phyloP scores from a whole-genome alignment of 495 filamentous ascomycete genomes.

The Melanomma pulvis-pyrius region DNA sequence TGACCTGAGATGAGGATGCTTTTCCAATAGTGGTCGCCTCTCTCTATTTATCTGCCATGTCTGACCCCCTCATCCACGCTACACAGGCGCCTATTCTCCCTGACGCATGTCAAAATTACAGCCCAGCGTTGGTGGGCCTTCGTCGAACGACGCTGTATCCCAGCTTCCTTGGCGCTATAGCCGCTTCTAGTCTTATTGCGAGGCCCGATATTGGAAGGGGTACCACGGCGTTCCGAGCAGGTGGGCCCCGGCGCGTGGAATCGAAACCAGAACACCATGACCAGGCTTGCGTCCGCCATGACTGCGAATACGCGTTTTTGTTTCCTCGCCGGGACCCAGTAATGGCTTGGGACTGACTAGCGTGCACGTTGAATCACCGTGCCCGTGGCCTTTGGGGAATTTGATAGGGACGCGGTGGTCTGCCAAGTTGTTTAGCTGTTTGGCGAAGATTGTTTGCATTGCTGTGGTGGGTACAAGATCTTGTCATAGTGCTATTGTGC shows the following conservation, averaged over 20 bases:
- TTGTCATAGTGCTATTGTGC: background rate
- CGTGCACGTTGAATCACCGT: background rate
- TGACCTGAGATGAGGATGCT: constrained; percentile 26
- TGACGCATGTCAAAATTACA: background rate
- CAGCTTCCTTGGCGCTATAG: background rate
- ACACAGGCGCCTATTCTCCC: background rate
- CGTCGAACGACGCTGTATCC: background rate
- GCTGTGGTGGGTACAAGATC: background rate
- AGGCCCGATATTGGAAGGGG: constrained; percentile 16
- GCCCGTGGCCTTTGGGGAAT: background rate
- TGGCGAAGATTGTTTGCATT: background rate
- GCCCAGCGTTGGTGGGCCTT: background rate
- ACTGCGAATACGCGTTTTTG: background rate
- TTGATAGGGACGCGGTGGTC: background rate
- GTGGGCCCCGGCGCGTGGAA: constrained; percentile 5
- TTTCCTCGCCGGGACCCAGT: background rate
- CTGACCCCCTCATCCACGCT: background rate
- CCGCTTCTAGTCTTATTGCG: background rate
- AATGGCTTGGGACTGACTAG: background rate
- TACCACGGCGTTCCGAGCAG: background rate
- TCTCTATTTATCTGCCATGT: constrained; percentile 6
- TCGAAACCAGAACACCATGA: background rate
- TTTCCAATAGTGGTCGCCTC: background rate
- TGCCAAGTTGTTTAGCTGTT: background rate
- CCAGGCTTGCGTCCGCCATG: background rate